Evolutionary conservation across 2,329 filamentous ascomycete species (phyloP).

Genomic region (Cordyceps cicadae): DNA sequence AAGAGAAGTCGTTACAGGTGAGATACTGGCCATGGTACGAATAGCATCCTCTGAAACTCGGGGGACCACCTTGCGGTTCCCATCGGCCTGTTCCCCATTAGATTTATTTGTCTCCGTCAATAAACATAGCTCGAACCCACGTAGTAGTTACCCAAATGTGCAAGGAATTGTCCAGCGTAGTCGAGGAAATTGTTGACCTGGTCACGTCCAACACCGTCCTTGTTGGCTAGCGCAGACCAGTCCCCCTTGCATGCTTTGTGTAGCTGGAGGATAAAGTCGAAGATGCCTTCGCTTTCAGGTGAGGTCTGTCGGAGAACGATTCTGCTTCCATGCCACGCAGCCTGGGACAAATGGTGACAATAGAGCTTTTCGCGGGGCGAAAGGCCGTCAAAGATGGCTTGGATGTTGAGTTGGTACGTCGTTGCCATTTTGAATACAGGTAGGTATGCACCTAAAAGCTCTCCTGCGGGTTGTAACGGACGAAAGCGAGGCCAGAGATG

Average conservation of each 20-base stretch:
- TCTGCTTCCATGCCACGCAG: neutral
- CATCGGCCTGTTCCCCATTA: neutral
- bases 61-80: neutral
- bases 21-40: neutral
- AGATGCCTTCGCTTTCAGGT: neutral
- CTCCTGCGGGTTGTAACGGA: too few species aligned
- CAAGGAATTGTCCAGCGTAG: neutral
- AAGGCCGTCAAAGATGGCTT: neutral
- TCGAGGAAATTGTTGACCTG: neutral
- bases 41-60: neutral
- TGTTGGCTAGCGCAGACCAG: neutral
- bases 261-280: neutral
- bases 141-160: neutral
- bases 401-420: neutral
- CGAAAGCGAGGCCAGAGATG: too few species aligned
- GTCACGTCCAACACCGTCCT: neutral
- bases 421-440: too few species aligned
- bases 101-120: neutral
- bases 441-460: too few species aligned
- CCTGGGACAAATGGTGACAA: neutral
- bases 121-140: neutral
- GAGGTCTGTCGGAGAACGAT: neutral
- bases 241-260: neutral
- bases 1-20: neutral
- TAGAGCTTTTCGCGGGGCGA: neutral